These are phyloP conservation scores for Sclerotinia minor DNA, from an alignment of 2,329 filamentous ascomycete genomes.

Conservation along the genomic window DNA sequence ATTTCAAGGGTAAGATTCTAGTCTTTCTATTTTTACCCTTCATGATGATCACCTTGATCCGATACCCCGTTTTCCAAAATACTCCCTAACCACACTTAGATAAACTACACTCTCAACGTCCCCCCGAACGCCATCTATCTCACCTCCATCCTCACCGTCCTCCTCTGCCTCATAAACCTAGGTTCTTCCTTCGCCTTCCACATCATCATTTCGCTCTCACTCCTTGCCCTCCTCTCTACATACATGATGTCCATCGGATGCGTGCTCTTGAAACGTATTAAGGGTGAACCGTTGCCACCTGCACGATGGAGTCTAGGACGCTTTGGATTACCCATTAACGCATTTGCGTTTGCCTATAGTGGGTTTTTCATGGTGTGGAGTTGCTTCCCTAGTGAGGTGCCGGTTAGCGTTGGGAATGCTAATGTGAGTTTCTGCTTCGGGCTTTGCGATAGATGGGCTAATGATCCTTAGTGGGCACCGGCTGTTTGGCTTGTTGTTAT, in stretches of 20 bases:
- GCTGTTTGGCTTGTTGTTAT: conserved; percentile 33
- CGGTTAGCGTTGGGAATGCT: conserved; percentile 40
- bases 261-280: conserved; percentile 43
- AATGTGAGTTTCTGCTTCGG: conserved; percentile 18
- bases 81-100: conserved; percentile 24
- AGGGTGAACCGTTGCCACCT: conserved; percentile 44
- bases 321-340: conserved; percentile 47
- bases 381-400: conserved; percentile 48
- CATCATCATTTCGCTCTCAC: conserved; percentile 53
- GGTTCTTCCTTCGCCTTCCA: conserved; percentile 54
- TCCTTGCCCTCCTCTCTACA: conserved; percentile 52
- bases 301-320: conserved; percentile 48
- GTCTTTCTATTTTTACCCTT: background rate
- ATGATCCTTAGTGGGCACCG: conserved; percentile 47
- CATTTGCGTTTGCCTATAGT: conserved; percentile 48
- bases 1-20: conserved; percentile 43
- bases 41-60: background rate
- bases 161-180: conserved; percentile 48
- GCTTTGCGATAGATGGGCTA: background rate
- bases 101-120: conserved; percentile 41
- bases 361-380: conserved; percentile 50
- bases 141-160: conserved; percentile 29
- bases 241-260: conserved; percentile 53
- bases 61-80: background rate
- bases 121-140: conserved; percentile 35